A percentile compares a stretch with the other conserved stretches of the same genome.
Evolutionary conservation across 805 yeast genomes (phyloP).

Genomic region (Saccharomycopsis babjevae): DNA sequence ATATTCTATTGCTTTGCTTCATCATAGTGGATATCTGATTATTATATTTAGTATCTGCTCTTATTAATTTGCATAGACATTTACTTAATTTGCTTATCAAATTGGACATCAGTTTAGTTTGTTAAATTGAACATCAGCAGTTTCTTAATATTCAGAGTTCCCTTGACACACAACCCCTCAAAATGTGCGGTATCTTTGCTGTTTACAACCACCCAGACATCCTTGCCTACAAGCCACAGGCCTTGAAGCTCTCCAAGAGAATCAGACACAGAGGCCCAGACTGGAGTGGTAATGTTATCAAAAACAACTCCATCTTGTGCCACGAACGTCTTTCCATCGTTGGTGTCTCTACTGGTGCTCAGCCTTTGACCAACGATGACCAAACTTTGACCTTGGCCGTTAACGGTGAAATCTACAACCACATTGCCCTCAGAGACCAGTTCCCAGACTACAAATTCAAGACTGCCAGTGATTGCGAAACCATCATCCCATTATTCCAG

Average conservation of each 20-base stretch:
- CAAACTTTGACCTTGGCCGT: slow-evolving; percentile 69
- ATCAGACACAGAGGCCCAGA: slow-evolving; percentile 99
- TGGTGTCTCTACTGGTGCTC: slow-evolving; percentile 96
- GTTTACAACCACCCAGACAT: slow-evolving; percentile 76
- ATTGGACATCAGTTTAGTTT: no score
- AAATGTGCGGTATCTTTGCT: slow-evolving; percentile 98
- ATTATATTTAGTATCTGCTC: no score
- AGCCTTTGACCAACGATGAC: slow-evolving; percentile 81
- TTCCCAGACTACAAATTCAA: slow-evolving; percentile 65
- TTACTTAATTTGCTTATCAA: no score
- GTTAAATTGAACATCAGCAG: no score
- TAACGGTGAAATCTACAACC: slow-evolving; percentile 98
- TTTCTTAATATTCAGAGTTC: not conserved
- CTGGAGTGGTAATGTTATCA: slow-evolving; percentile 80
- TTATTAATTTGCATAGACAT: no score
- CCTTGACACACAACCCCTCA: not conserved
- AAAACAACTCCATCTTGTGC: slow-evolving; percentile 72
- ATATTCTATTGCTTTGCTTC: no score
- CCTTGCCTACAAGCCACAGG: slow-evolving; percentile 72
- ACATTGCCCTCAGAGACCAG: slow-evolving; percentile 75
- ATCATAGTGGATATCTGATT: no score
- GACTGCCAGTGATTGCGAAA: slow-evolving; percentile 93
- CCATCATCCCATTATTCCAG: slow-evolving; percentile 84
- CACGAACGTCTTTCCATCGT: slow-evolving; percentile 98
- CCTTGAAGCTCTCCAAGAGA: slow-evolving; percentile 81